Evolutionary conservation across 805 yeast genomes (phyloP), one percentile per base, ranked within the genome.

Genomic region (Wickerhamomyces bisporus): DNA sequence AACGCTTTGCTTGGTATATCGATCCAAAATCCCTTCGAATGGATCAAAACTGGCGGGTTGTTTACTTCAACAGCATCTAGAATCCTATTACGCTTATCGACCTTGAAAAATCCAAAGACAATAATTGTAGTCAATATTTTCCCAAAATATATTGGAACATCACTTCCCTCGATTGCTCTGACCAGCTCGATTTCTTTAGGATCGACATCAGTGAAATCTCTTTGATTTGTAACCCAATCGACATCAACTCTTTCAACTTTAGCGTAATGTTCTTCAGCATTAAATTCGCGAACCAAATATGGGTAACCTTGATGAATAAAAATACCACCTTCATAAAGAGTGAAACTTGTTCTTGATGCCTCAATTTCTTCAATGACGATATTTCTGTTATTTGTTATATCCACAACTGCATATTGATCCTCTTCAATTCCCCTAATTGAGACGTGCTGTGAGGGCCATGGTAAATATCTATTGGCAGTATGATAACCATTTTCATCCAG

Each of bases 161-260:
- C 67, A 30, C 77, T 68, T 0, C 60, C 60, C 15, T 58, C 60
- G 15, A 82, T 56, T 5, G 83, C 74, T 39, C 85, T 65, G 4
- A 83, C 73, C 39, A 66, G 60, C 48, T 83, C 88, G 36, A 82
- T 79, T 49, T 79, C 80, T 17, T 71, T 58, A 0, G 98, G 97
- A 57, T 93, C 98, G 8, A 93, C 84, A 59, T 93, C 95, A 0
- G 96, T 86, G 50, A 73, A 93, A 58, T 93, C 98, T 39, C 99
- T 66, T 55, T 91, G 98, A 33, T 73, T 71, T 0, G 99, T 93
- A 1, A 77, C 72, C 98, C 98, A 93, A 46, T 91, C 96, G 13
- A 93, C 98, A 51, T 82, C 81, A 0, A 88, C 96, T 36, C 96
- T 63, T 50, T 77, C 82, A 5, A 91, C 96, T 42, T 80, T 82